These are phyloP conservation scores for Saturnispora zaruensis DNA, from an alignment of 805 yeast species.

Conservation along the genomic window DNA sequence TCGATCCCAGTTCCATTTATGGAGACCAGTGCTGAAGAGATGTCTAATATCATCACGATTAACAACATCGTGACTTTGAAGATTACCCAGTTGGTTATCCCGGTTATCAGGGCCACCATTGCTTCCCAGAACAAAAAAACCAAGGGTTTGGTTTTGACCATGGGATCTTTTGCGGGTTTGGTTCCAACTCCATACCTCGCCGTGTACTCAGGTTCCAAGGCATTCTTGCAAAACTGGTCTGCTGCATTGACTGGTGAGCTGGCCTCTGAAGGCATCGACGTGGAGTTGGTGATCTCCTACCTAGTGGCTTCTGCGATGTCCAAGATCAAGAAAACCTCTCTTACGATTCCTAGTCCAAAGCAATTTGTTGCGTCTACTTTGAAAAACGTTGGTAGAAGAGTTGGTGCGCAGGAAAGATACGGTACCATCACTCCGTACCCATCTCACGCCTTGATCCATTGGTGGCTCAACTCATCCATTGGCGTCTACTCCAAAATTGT, in stretches of 20 bases:
- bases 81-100: slow-evolving; percentile 73
- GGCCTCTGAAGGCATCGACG: slow-evolving; percentile 62
- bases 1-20: slow-evolving; percentile 89
- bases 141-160: slow-evolving; percentile 77
- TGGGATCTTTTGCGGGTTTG: slow-evolving; percentile 97
- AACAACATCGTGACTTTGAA: slow-evolving; percentile 79
- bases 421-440: slow-evolving; percentile 88
- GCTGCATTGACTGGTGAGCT: slow-evolving; percentile 82
- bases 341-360: slow-evolving; percentile 73
- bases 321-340: slow-evolving; percentile 71
- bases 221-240: slow-evolving; percentile 92
- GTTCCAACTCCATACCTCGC: slow-evolving; percentile 89
- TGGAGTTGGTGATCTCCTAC: slow-evolving; percentile 76
- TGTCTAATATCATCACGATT: slow-evolving; percentile 72
- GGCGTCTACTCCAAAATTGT: slow-evolving; percentile 75
- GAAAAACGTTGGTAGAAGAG: slow-evolving; percentile 65
- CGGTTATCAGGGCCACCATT: slow-evolving; percentile 52
- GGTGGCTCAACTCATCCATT: slow-evolving; percentile 63
- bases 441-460: slow-evolving; percentile 90
- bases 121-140: slow-evolving; percentile 27
- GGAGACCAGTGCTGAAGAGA: slow-evolving; percentile 68
- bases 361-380: slow-evolving; percentile 69
- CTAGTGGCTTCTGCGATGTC: slow-evolving; percentile 95
- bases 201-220: slow-evolving; percentile 92
- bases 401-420: slow-evolving; percentile 87